phyloP scores from a whole-genome alignment of 2,329 filamentous ascomycete genomes.

The Fusarium sublunatum region DNA sequence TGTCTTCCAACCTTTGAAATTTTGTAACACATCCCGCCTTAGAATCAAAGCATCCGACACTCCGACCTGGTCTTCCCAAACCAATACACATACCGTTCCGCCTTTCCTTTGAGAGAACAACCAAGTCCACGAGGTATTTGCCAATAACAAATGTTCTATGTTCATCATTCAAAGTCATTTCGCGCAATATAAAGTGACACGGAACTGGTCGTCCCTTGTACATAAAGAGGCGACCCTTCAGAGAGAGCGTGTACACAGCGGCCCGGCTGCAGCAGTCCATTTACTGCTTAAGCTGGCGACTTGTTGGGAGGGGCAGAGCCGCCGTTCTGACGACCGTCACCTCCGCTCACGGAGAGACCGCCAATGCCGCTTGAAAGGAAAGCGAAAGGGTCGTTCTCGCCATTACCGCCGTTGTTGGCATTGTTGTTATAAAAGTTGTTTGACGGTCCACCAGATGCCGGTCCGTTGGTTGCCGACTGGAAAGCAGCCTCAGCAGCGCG shows the following conservation, averaged over 20 bases:
- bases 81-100: constrained; percentile 52
- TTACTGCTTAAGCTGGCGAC: constrained; percentile 64
- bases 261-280: constrained; percentile 37
- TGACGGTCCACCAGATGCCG: constrained; percentile 78
- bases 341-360: constrained; percentile 76
- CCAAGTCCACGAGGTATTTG: constrained; percentile 57
- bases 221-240: constrained; percentile 41
- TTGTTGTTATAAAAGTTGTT: constrained; percentile 63
- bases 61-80: constrained; percentile 54
- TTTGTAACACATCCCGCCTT: constrained; percentile 51
- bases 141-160: constrained; percentile 60
- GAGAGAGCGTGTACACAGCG: constrained; percentile 46
- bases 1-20: constrained; percentile 55
- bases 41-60: constrained; percentile 54
- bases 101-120: constrained; percentile 55
- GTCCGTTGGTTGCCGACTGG: constrained; percentile 85
- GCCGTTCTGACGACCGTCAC: constrained; percentile 72
- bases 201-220: constrained; percentile 37
- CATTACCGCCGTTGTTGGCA: constrained; percentile 71
- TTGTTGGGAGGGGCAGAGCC: constrained; percentile 67
- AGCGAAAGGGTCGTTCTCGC: constrained; percentile 80
- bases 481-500: constrained; percentile 95
- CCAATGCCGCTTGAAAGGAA: constrained; percentile 81
- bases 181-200: constrained; percentile 45
- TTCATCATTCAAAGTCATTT: constrained; percentile 57